phyloP scores from a whole-genome alignment of 2,329 filamentous ascomycete genomes.

The Alternaria longipes region DNA sequence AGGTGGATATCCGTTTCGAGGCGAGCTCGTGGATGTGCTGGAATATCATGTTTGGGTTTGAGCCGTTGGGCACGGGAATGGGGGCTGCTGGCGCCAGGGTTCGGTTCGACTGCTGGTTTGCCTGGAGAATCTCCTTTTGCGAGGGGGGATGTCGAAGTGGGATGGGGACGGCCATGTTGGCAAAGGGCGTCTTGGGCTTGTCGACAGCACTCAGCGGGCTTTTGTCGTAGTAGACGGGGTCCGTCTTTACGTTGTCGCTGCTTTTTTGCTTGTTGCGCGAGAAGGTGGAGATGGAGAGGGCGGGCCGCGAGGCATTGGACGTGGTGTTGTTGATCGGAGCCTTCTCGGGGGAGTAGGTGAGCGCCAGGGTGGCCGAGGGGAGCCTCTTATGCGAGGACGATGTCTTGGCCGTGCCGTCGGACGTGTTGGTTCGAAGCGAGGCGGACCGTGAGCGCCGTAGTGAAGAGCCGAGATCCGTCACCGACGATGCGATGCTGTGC shows the following conservation, averaged over 20 bases:
- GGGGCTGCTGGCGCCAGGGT: constrained; percentile 41
- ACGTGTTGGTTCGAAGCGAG: constrained; percentile 53
- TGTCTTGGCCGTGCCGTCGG: constrained; percentile 34
- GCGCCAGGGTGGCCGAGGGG: constrained; percentile 47
- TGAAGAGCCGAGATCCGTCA: constrained; percentile 51
- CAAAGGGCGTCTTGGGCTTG: constrained; percentile 48
- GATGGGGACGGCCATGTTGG: constrained; percentile 37
- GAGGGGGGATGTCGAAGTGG: constrained; percentile 38
- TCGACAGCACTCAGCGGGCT: constrained; percentile 45
- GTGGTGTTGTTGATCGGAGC: constrained; percentile 28
- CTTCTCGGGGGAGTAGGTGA: constrained; percentile 50
- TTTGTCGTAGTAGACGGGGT: constrained; percentile 33
- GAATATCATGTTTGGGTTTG: constrained; percentile 66
- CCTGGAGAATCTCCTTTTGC: constrained; percentile 41
- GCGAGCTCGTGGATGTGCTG: constrained; percentile 83
- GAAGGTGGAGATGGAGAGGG: constrained; percentile 52
- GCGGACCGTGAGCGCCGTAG: constrained; percentile 52
- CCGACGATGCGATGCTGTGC: constrained; percentile 47
- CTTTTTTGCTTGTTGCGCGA: constrained; percentile 48
- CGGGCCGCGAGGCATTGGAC: constrained; percentile 39
- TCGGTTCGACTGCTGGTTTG: constrained; percentile 31
- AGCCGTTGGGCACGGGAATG: constrained; percentile 46
- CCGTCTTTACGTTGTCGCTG: constrained; percentile 42
- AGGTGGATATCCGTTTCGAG: constrained; percentile 90
- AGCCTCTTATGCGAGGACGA: constrained; percentile 48